Evolutionary conservation across 305 asterid genomes (phyloP).

Genomic region (Stenogyne calaminthoides): DNA sequence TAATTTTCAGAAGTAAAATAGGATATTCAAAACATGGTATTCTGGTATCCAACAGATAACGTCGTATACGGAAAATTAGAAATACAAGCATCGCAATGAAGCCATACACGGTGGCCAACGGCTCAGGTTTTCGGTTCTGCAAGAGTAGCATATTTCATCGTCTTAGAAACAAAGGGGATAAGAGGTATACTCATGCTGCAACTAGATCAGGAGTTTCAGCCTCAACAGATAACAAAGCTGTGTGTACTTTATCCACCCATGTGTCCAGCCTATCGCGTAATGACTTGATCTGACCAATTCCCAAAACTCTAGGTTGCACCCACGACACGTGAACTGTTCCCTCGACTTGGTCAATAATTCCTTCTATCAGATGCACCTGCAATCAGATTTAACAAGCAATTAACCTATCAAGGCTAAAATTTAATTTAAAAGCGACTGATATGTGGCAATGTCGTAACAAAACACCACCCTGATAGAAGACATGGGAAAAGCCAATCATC

Average conservation of each 20-base stretch:
- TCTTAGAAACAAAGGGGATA: slow-evolving; percentile 13
- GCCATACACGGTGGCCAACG: slow-evolving; percentile 22
- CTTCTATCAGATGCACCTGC: slow-evolving; percentile 92
- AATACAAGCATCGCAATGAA: slow-evolving; percentile 22
- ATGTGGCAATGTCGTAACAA: background rate
- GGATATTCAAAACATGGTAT: slow-evolving; percentile 24
- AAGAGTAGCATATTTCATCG: slow-evolving; percentile 21
- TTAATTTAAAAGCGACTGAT: background rate
- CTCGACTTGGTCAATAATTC: slow-evolving; percentile 87
- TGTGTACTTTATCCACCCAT: slow-evolving; percentile 86
- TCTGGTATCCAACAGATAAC: slow-evolving; percentile 9
- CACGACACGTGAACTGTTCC: slow-evolving; percentile 85
- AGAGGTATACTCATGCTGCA: slow-evolving; percentile 52
- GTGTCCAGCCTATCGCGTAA: slow-evolving; percentile 73
- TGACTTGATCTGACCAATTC: slow-evolving; percentile 75
- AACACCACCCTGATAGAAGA: background rate
- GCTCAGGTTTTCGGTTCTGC: slow-evolving; percentile 4
- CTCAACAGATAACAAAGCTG: slow-evolving; percentile 79
- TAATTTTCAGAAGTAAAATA: slow-evolving; percentile 9
- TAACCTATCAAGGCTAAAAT: background rate
- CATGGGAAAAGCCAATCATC: background rate
- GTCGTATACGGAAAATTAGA: background rate
- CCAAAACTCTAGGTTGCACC: slow-evolving; percentile 95
- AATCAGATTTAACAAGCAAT: slow-evolving; percentile 19
- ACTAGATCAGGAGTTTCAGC: slow-evolving; percentile 94